phyloP scores from a whole-genome alignment of 2,329 filamentous ascomycete species.

The Cytospora paraplurivora region DNA sequence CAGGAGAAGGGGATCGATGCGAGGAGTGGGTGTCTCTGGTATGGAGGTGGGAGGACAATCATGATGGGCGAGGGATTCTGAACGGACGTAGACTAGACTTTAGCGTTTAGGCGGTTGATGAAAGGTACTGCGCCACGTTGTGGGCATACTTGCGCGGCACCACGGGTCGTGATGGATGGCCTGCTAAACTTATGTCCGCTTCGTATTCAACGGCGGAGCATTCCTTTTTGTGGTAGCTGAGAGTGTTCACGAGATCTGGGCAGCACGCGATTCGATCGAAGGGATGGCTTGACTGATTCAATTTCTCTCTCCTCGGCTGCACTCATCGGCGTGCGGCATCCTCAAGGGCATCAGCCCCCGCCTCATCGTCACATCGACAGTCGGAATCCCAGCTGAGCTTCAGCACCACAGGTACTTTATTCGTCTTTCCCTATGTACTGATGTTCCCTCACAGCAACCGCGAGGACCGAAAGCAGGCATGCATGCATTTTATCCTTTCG shows the following conservation, averaged over 20 bases:
- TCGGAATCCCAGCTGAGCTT: constrained; percentile 20
- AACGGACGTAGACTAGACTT: constrained; percentile 8
- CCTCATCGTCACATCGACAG: constrained; percentile 20
- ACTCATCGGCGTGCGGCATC: constrained; percentile 16
- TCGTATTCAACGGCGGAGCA: background rate
- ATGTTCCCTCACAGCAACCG: constrained; percentile 27
- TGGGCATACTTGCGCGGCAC: background rate
- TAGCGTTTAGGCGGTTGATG: background rate
- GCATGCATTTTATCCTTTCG: constrained; percentile 30
- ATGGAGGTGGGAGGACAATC: constrained; percentile 77
- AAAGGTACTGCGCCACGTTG: background rate
- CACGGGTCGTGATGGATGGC: background rate
- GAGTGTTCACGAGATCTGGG: background rate
- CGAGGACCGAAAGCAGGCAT: constrained; percentile 30
- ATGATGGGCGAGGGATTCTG: constrained; percentile 63
- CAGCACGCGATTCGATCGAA: background rate
- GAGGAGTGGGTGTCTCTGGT: constrained; percentile 79
- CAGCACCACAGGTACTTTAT: constrained; percentile 27
- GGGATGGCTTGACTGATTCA: constrained; percentile 22
- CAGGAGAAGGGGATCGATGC: constrained; percentile 80
- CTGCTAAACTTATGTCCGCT: background rate
- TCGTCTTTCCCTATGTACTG: constrained; percentile 29
- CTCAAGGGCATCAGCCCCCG: constrained; percentile 17
- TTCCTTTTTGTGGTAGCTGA: background rate
- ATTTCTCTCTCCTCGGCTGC: constrained; percentile 22